Conservation (phyloP, 371 early-diverging fungal species). For the Smittium culicis region DNA sequence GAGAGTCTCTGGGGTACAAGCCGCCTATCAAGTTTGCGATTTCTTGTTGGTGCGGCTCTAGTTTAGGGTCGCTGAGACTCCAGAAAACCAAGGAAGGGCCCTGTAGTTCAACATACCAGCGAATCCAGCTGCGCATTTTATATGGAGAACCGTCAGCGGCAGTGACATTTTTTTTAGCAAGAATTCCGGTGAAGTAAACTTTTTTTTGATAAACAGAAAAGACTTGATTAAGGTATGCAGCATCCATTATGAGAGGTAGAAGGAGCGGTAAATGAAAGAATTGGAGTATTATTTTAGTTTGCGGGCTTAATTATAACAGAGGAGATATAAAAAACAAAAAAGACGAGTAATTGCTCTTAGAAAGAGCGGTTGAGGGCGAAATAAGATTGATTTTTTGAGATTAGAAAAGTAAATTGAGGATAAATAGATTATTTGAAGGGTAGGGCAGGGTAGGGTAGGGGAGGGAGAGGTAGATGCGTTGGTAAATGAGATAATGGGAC, state of each 20-base stretch:
- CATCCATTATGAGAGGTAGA: neutral
- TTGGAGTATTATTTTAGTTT: too few relatives aligned
- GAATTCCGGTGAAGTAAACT: conserved; percentile 50
- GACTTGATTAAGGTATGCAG: neutral
- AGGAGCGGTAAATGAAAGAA: too few relatives aligned
- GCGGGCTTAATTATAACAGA: too few relatives aligned
- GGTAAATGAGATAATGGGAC: too few relatives aligned
- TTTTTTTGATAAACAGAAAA: conserved; percentile 36
- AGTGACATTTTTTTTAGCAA: conserved; percentile 45
- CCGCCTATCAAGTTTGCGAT: conserved; percentile 29
- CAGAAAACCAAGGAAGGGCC: conserved; percentile 52
- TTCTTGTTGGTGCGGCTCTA: conserved; percentile 29
- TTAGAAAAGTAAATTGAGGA: too few relatives aligned
- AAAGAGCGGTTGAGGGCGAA: too few relatives aligned
- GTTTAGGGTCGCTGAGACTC: conserved; percentile 32
- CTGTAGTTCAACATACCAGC: conserved; percentile 53
- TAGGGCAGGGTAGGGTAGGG: too few relatives aligned
- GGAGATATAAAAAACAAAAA: too few relatives aligned
- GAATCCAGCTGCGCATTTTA: conserved; percentile 38
- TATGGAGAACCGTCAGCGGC: conserved; percentile 38
- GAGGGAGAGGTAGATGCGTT: too few relatives aligned
- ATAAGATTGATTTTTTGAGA: too few relatives aligned
- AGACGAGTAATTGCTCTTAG: too few relatives aligned
- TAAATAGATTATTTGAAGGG: too few relatives aligned
- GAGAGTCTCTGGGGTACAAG: conserved; percentile 17